Conservation (phyloP, 805 yeast species). For the Isabelozyma pseudorhagii region DNA sequence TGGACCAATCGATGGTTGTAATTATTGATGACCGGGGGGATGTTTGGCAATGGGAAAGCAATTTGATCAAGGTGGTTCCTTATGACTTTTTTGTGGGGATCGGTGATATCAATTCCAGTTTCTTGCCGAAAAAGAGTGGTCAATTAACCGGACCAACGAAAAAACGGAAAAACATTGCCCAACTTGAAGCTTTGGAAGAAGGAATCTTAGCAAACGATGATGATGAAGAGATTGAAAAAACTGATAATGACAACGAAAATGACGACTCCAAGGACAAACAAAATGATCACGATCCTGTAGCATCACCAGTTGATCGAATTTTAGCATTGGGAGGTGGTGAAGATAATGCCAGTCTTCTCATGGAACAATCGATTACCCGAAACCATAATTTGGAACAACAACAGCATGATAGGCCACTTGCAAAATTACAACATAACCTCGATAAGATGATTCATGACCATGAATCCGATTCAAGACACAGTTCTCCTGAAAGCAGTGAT, state of each 20-base stretch:
- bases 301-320: slow-evolving; percentile 48
- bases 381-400: slow-evolving; percentile 74
- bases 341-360: slow-evolving; percentile 45
- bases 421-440: slow-evolving; percentile 72
- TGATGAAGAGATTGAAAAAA: slow-evolving; percentile 3
- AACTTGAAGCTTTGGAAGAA: slow-evolving; percentile 44
- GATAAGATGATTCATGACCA: slow-evolving; percentile 45
- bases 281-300: slow-evolving; percentile 5
- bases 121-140: slow-evolving; percentile 75
- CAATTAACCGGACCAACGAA: slow-evolving; percentile 60
- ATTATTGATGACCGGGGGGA: slow-evolving; percentile 97
- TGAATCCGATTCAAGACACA: slow-evolving; percentile 11
- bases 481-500: slow-evolving; percentile 12
- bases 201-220: slow-evolving; percentile 4
- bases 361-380: slow-evolving; percentile 59
- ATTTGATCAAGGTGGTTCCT: slow-evolving; percentile 88
- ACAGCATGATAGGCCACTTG: slow-evolving; percentile 78
- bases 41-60: slow-evolving; percentile 97
- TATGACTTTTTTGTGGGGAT: slow-evolving; percentile 95
- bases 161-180: slow-evolving; percentile 54
- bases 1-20: slow-evolving; percentile 94
- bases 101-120: slow-evolving; percentile 93
- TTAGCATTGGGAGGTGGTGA: slow-evolving; percentile 50
- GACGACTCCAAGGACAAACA: slow-evolving; percentile 2
- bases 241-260: neutral